Evolutionary conservation across 495 filamentous ascomycete species (phyloP), one percentile per base, ranked within the genome.

Genomic region (Podospora fimiseda): DNA sequence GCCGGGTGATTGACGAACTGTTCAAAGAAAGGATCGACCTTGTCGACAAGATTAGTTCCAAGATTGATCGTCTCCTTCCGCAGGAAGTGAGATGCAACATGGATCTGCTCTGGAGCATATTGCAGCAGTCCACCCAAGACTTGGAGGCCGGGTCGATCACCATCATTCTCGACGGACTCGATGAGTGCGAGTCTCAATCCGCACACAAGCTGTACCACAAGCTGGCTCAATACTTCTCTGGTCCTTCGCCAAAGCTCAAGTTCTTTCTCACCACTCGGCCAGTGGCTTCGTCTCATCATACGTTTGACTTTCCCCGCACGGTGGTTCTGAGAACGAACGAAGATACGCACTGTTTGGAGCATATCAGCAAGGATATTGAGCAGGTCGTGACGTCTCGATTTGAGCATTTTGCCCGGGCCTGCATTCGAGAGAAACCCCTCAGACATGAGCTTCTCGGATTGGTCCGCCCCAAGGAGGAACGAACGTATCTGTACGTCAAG

Each of bases 291-390:
- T 9, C 11, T 4, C 48, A 43, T 11, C 43, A 41, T 13, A 19
- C 43, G 0, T 41, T 57, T 21, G 24, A 60, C 42, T 41, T 33
- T 9, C 18, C 40, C 0, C 1, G 33, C 3, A 44, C 43, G 2
- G 9, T 44, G 7, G 33, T 48, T 18, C 23, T 60, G 33, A 53
- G 51, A 20, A 47, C 50, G 2, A 52, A 55, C 36, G 54, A 60
- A 19, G 58, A 60, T 15, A 16, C 39, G 9, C 46, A 57, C n/a
- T 60, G 58, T 38, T 44, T 52, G n/a, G 42, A 41, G 3, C 36
- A 56, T 33, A 45, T 61, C 39, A 50, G 55, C 50, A 50, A 56
- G 11, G 59, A 61, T 23, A 61, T 61, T 19, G 59, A 56, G 46
- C 20, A 37, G 8, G 59, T 61, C 15, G 48, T 61, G 9, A 33